A percentile compares a stretch with the other conserved stretches of the same genome.
Evolutionary conservation across 106 monocot genomes (phyloP).

Genomic region (Dactylorhiza incarnata): DNA sequence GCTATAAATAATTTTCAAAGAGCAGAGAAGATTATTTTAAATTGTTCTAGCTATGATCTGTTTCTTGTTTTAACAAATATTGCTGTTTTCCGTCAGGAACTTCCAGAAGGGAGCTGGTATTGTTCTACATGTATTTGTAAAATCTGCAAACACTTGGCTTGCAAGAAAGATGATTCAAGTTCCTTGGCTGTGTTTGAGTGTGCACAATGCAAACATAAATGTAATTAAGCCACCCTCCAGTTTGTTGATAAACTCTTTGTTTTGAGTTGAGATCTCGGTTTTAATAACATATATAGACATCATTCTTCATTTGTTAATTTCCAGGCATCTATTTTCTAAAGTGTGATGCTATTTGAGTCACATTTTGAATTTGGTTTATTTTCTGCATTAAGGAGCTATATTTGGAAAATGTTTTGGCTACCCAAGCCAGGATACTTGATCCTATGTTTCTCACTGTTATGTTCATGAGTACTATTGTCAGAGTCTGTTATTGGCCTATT

Average conservation of each 20-base stretch:
- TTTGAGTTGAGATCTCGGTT: not conserved
- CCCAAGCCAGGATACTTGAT: not conserved
- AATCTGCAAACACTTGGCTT: conserved; percentile 40
- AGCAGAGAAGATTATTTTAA: not conserved
- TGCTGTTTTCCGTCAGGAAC: conserved; percentile 36
- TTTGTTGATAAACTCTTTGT: conserved; percentile 4
- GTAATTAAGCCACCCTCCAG: conserved; percentile 26
- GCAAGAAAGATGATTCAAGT: conserved; percentile 27
- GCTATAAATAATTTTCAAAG: not conserved
- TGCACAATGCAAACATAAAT: conserved; percentile 73
- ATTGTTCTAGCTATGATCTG: not conserved
- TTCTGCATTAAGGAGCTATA: not conserved
- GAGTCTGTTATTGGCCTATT: too few relatives aligned
- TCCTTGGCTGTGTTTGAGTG: conserved; percentile 48
- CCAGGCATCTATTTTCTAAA: not conserved
- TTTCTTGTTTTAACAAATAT: not conserved
- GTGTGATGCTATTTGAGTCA: not conserved
- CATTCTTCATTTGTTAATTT: not conserved
- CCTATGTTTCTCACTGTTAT: not conserved
- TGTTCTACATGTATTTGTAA: conserved; percentile 70
- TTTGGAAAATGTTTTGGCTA: not conserved
- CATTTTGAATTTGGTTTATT: not conserved
- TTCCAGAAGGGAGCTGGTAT: conserved; percentile 95
- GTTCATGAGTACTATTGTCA: too few relatives aligned
- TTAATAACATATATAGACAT: not conserved